Conservation (phyloP, 257 asterid species). For the Paulownia fortunei region DNA sequence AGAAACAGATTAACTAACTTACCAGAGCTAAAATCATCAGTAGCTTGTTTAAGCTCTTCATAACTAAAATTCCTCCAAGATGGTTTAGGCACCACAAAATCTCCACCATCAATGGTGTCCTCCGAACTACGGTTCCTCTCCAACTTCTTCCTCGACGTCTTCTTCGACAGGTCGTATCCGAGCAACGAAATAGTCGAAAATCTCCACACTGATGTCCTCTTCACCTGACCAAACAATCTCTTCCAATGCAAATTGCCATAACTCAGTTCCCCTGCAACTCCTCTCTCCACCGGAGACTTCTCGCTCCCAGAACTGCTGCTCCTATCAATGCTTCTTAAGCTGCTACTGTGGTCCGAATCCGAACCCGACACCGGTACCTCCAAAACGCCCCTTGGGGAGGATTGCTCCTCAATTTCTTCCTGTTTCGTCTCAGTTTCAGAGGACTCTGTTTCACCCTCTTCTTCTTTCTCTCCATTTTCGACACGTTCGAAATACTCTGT, state of each 20-base stretch:
- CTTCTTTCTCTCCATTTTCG: neutral
- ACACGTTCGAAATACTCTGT: neutral
- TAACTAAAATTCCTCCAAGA: constrained; percentile 80
- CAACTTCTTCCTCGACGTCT: constrained; percentile 42
- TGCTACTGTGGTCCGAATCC: constrained; percentile 52
- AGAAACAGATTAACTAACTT: neutral
- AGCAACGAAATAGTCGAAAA: constrained; percentile 49
- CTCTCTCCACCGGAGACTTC: constrained; percentile 27
- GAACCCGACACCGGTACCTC: constrained; percentile 59
- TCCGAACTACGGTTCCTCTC: constrained; percentile 54
- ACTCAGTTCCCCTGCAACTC: constrained; percentile 32
- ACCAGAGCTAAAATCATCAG: constrained; percentile 71
- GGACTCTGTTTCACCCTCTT: constrained; percentile 1
- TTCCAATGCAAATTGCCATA: constrained; percentile 62
- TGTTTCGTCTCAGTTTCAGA: neutral
- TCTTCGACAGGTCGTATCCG: constrained; percentile 46
- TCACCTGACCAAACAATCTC: constrained; percentile 61
- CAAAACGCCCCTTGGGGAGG: constrained; percentile 79
- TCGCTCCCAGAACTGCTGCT: constrained; percentile 54
- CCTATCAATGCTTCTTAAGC: constrained; percentile 38
- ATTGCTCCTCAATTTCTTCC: constrained; percentile 44
- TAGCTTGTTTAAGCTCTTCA: constrained; percentile 75
- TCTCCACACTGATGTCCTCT: constrained; percentile 57
- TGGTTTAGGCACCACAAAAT: constrained; percentile 66
- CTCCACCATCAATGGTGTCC: constrained; percentile 58